Evolutionary conservation across 768 basidiomycete species (phyloP).

Genomic region (Mycena sanguinolenta): DNA sequence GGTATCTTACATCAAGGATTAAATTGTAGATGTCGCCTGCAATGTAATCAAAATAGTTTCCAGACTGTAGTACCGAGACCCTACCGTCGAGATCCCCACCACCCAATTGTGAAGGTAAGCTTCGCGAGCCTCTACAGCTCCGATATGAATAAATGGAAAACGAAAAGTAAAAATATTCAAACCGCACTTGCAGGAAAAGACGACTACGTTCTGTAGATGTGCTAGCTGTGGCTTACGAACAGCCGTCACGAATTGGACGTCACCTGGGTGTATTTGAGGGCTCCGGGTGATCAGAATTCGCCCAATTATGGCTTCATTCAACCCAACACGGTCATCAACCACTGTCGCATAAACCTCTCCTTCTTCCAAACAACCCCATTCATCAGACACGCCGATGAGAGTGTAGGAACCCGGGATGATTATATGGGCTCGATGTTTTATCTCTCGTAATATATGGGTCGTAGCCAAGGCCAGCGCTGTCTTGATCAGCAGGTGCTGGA

Average conservation of each 20-base stretch:
- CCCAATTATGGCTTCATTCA: constrained; percentile 50
- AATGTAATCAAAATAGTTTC: neutral
- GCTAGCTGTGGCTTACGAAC: constrained; percentile 55
- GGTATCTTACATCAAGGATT: constrained; percentile 56
- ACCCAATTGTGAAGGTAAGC: constrained; percentile 62
- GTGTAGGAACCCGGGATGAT: constrained; percentile 63
- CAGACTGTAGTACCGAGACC: constrained; percentile 44
- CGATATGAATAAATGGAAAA: neutral
- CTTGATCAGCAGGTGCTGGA: constrained; percentile 53
- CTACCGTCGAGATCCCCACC: constrained; percentile 67
- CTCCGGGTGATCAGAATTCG: constrained; percentile 60
- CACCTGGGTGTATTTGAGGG: constrained; percentile 69
- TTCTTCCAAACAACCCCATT: constrained; percentile 58
- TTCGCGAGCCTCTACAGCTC: constrained; percentile 53
- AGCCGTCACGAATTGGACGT: constrained; percentile 56
- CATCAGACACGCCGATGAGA: constrained; percentile 67
- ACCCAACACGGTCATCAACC: constrained; percentile 45
- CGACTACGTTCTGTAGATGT: constrained; percentile 61
- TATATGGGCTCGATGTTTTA: constrained; percentile 67
- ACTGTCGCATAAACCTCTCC: constrained; percentile 64
- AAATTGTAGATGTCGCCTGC: constrained; percentile 63
- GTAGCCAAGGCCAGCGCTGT: constrained; percentile 53
- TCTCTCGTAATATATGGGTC: constrained; percentile 62
- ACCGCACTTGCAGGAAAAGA: constrained; percentile 62
- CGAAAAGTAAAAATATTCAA: constrained; percentile 1